phyloP scores from a whole-genome alignment of 306 rosid species.

The Psophocarpus tetragonolobus region DNA sequence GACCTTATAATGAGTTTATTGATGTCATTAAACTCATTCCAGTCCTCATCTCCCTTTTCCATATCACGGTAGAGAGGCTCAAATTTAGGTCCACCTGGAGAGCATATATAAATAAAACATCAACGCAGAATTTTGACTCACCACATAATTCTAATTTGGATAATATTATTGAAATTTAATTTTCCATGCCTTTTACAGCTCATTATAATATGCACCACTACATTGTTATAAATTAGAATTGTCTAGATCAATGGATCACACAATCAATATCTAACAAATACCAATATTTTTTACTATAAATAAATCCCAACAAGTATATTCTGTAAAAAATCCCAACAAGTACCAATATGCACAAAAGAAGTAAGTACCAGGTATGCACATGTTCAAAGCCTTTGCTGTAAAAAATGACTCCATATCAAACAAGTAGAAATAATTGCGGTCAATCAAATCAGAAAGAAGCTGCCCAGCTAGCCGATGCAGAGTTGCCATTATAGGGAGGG shows the following conservation, averaged over 20 bases:
- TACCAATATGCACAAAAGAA: neutral
- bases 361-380: constrained; percentile 93
- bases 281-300: neutral
- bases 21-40: constrained; percentile 99
- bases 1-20: constrained; percentile 98
- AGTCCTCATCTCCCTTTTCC: constrained; percentile 99
- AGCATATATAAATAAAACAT: constrained; percentile 16
- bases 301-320: too few relatives aligned
- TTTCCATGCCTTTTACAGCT: neutral
- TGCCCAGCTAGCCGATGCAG: constrained; percentile 98
- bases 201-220: neutral
- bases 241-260: neutral
- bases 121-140: constrained; percentile 8
- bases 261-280: neutral
- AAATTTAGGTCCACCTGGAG: constrained; percentile 96
- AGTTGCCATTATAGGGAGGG: constrained; percentile 99
- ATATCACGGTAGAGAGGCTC: constrained; percentile 98
- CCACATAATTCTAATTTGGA: neutral
- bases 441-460: constrained; percentile 90
- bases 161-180: neutral
- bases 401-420: constrained; percentile 99
- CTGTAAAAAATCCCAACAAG: too few relatives aligned
- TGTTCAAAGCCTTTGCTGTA: constrained; percentile 96
- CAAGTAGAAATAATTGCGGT: constrained; percentile 94
- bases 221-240: neutral